A percentile compares a stretch with the other conserved stretches of the same genome.
Evolutionary conservation across 139 green algal genomes (phyloP).

Genomic region (Gonium pectorale): DNA sequence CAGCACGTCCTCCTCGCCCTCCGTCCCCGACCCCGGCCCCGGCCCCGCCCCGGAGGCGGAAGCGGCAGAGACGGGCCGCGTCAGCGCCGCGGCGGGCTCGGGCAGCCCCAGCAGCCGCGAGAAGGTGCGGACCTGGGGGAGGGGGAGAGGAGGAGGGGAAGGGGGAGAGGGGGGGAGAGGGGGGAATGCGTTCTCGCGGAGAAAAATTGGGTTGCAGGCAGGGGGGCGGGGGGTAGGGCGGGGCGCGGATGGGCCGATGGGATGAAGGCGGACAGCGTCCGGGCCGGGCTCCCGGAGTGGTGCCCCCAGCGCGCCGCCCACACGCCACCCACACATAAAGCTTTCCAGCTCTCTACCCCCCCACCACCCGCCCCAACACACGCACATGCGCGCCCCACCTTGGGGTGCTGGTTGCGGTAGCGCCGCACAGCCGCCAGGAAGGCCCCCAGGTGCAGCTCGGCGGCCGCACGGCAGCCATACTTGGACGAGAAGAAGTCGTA

Average conservation of each 20-base stretch:
- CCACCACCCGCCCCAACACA: too few relatives aligned
- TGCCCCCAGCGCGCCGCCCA: too few relatives aligned
- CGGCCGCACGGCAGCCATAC: slow-evolving; percentile 40
- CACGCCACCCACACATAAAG: too few relatives aligned
- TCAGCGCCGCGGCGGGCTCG: slow-evolving; percentile 15
- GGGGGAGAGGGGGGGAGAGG: not conserved
- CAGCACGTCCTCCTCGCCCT: slow-evolving; percentile 1
- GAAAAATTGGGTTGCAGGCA: too few relatives aligned
- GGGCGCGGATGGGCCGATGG: too few relatives aligned
- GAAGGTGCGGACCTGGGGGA: slow-evolving; percentile 45
- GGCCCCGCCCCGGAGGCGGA: too few relatives aligned
- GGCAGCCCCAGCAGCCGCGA: slow-evolving; percentile 47
- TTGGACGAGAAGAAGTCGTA: slow-evolving; percentile 58
- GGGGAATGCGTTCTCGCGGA: too few relatives aligned
- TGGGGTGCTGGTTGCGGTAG: slow-evolving; percentile 50
- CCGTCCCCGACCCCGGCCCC: too few relatives aligned
- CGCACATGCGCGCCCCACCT: slow-evolving; percentile 12
- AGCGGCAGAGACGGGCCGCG: not conserved
- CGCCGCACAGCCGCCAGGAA: slow-evolving; percentile 48
- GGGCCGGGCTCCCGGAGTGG: too few relatives aligned
- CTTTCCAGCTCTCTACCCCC: not conserved
- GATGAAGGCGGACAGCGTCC: too few relatives aligned
- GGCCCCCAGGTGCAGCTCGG: slow-evolving; percentile 56
- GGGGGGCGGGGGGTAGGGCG: too few relatives aligned
- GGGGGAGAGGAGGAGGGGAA: not conserved